Conservation (phyloP, 2,329 filamentous ascomycete species). For the Colletotrichum sp. region DNA sequence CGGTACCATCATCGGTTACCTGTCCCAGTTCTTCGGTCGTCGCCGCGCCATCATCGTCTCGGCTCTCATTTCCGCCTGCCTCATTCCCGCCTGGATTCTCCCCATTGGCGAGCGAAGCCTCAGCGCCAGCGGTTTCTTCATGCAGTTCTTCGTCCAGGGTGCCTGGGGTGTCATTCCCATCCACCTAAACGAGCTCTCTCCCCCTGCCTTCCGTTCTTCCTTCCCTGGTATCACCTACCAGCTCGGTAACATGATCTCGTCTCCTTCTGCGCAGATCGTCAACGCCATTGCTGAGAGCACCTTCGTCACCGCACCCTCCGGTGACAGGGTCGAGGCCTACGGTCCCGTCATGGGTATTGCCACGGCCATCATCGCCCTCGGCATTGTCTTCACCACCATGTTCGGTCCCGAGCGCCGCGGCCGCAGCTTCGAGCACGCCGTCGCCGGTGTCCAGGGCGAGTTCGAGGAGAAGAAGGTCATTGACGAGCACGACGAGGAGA, state of each 20-base stretch:
- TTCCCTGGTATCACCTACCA: conserved; percentile 78
- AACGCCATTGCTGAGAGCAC: conserved; percentile 73
- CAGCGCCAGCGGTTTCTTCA: conserved; percentile 70
- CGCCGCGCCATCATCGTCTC: conserved; percentile 70
- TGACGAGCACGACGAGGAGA: conserved; percentile 35
- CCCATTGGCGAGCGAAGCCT: conserved; percentile 64
- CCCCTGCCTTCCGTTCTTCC: conserved; percentile 71
- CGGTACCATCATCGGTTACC: conserved; percentile 75
- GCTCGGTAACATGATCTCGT: conserved; percentile 76
- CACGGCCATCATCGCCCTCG: conserved; percentile 76
- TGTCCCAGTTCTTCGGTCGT: conserved; percentile 77
- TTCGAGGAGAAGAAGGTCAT: conserved; percentile 28
- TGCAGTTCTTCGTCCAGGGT: conserved; percentile 72
- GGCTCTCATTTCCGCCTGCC: conserved; percentile 60
- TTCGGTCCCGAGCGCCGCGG: conserved; percentile 79
- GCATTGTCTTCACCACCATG: conserved; percentile 71
- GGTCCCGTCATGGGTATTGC: conserved; percentile 78
- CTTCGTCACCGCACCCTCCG: conserved; percentile 55
- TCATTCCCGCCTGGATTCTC: conserved; percentile 76
- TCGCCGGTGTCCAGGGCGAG: conserved; percentile 38
- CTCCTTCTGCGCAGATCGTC: conserved; percentile 77
- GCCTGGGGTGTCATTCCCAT: conserved; percentile 74
- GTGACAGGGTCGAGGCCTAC: conserved; percentile 69
- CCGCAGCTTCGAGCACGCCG: conserved; percentile 68
- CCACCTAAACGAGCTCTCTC: conserved; percentile 76